phyloP scores from a whole-genome alignment of 495 filamentous ascomycete species.

The Aspergillus egyptiacus region DNA sequence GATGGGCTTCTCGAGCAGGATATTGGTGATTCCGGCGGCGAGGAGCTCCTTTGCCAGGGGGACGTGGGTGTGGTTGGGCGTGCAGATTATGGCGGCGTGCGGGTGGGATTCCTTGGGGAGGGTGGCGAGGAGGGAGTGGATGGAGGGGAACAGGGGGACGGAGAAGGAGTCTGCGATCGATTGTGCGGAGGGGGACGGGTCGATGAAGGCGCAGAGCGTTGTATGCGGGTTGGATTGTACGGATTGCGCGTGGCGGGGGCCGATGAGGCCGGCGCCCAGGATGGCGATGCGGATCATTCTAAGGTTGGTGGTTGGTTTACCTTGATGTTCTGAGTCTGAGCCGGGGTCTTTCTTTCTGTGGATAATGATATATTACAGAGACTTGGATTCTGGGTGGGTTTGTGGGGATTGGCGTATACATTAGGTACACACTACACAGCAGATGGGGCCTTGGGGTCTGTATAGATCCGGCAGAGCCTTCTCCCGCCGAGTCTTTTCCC shows the following conservation, averaged over 20 bases:
- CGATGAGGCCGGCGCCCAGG: conserved; percentile 53
- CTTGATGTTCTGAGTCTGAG: too few relatives aligned
- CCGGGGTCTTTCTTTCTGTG: too few relatives aligned
- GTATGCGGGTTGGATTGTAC: conserved; percentile 42
- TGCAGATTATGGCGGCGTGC: conserved; percentile 54
- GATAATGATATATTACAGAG: too few relatives aligned
- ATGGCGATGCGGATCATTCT: conserved; percentile 39
- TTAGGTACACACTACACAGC: neutral
- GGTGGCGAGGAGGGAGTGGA: conserved; percentile 36
- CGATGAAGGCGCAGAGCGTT: conserved; percentile 46
- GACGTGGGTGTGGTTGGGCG: conserved; percentile 55
- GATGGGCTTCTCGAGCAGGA: conserved; percentile 56
- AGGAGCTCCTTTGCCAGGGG: conserved; percentile 45
- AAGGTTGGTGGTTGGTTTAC: neutral
- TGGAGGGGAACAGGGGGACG: conserved; percentile 31
- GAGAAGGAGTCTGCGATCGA: conserved; percentile 22
- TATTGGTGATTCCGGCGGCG: conserved; percentile 38
- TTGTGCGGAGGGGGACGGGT: conserved; percentile 35
- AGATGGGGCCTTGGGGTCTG: too few relatives aligned
- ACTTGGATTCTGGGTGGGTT: too few relatives aligned
- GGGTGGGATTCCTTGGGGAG: conserved; percentile 21
- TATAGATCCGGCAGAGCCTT: conserved; percentile 6
- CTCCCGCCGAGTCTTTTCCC: neutral
- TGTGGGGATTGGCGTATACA: neutral
- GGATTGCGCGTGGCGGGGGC: conserved; percentile 50